Percentiles rank a stretch among this genome's conserved stretches.
Conservation (phyloP, 768 basidiomycete genomes). For the Austroboletus festivus region DNA sequence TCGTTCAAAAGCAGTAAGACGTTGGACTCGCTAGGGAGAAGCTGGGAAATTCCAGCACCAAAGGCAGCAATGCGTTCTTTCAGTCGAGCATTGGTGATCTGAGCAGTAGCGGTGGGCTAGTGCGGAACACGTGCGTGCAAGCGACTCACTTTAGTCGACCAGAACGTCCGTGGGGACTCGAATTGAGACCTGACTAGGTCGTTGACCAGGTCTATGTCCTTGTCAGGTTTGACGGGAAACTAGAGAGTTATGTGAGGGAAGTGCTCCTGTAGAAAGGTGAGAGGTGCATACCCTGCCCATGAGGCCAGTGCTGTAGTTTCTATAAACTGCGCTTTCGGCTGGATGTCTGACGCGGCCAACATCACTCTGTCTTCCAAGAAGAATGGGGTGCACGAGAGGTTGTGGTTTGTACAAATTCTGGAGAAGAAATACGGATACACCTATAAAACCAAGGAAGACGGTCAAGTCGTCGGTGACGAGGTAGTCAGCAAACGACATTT, state of each 20-base stretch:
- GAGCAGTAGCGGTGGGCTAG: not conserved
- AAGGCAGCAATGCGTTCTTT: conserved; percentile 69
- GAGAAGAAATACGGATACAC: conserved; percentile 72
- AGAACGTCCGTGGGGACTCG: conserved; percentile 68
- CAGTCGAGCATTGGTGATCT: conserved; percentile 75
- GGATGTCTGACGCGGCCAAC: conserved; percentile 77
- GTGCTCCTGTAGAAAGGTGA: conserved; percentile 2
- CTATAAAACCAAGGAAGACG: conserved; percentile 70
- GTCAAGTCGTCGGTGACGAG: conserved; percentile 78
- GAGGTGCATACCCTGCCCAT: conserved; percentile 65
- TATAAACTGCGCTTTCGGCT: conserved; percentile 82
- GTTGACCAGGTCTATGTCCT: conserved; percentile 63
- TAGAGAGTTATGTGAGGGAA: conserved; percentile 28
- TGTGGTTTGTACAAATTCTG: conserved; percentile 79
- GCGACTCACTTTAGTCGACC: conserved; percentile 66
- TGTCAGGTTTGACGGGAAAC: conserved; percentile 72
- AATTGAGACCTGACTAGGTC: conserved; percentile 68
- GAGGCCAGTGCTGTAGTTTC: conserved; percentile 85
- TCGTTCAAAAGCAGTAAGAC: conserved; percentile 81
- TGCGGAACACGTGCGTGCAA: not conserved
- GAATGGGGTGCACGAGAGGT: conserved; percentile 88
- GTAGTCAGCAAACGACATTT: conserved; percentile 50
- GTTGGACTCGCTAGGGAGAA: conserved; percentile 56
- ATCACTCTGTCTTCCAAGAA: conserved; percentile 90
- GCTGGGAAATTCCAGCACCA: conserved; percentile 65